phyloP scores from a whole-genome alignment of 495 filamentous ascomycete genomes.

The Penicillium longicatenatum region DNA sequence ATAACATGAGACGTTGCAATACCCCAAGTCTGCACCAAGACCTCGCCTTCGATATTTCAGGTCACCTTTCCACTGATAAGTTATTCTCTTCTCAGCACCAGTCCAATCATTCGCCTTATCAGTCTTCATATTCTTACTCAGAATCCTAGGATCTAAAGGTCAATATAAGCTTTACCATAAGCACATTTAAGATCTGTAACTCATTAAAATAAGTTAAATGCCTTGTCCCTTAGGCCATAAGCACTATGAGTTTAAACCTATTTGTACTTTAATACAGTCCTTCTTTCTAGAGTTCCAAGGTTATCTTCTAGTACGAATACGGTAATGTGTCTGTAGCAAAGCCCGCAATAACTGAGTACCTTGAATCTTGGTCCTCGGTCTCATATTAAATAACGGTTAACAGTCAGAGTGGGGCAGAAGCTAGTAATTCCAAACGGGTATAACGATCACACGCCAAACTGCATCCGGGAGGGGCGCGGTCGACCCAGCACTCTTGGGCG shows the following conservation, averaged over 20 bases:
- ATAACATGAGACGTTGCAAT: not conserved
- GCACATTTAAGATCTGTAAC: not conserved
- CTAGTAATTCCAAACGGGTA: not conserved
- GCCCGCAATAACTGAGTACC: not conserved
- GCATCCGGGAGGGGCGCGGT: not conserved
- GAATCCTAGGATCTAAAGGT: not conserved
- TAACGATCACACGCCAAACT: not conserved
- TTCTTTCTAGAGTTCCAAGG: not conserved
- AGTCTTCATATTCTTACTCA: not conserved
- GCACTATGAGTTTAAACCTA: constrained; percentile 1
- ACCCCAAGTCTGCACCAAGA: not conserved
- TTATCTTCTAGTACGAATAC: not conserved
- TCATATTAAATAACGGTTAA: not conserved
- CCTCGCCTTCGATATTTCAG: not conserved
- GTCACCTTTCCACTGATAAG: not conserved
- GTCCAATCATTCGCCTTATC: not conserved
- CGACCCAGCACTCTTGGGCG: not conserved
- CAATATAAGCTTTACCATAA: not conserved
- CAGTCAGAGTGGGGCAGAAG: not conserved
- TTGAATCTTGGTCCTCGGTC: not conserved
- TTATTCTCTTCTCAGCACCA: not conserved
- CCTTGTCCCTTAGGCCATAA: not conserved
- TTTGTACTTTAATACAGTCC: not conserved
- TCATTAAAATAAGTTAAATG: not conserved
- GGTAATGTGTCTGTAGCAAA: not conserved